Conservation (phyloP, 78 protist genomes). For the Emiliania huxleyi region DNA sequence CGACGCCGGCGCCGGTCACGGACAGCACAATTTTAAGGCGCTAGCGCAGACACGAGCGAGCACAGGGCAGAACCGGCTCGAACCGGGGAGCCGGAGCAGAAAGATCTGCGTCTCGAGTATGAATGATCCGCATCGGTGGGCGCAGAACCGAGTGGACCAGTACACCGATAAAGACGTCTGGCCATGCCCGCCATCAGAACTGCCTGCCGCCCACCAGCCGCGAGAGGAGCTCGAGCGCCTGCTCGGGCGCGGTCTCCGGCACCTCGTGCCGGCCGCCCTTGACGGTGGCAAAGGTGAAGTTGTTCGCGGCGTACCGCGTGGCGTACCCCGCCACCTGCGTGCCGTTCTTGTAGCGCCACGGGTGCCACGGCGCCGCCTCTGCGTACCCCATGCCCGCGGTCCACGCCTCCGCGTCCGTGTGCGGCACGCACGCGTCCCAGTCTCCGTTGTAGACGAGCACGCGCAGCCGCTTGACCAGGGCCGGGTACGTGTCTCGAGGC, state of each 20-base stretch:
- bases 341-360: slow-evolving; percentile 19
- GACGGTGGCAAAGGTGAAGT: slow-evolving; percentile 45
- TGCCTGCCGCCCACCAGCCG: not conserved
- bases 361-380: not conserved
- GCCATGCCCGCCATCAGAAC: not conserved
- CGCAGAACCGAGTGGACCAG: no score
- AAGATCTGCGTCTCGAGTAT: no score
- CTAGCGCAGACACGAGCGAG: no score
- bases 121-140: no score
- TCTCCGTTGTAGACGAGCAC: slow-evolving; percentile 18
- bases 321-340: slow-evolving; percentile 27
- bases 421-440: slow-evolving; percentile 37
- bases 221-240: not conserved
- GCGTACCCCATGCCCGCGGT: not conserved
- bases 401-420: slow-evolving; percentile 27
- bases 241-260: slow-evolving; percentile 42
- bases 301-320: not conserved
- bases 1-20: no score
- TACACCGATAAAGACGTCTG: no score
- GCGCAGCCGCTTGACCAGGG: no score
- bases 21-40: no score
- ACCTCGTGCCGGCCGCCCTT: slow-evolving; percentile 53
- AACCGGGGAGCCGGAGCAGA: no score
- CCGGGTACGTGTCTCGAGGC: no score
- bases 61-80: no score